Conservation (phyloP, 1,284 basidiomycete species). For the Naganishia liquefaciens region DNA sequence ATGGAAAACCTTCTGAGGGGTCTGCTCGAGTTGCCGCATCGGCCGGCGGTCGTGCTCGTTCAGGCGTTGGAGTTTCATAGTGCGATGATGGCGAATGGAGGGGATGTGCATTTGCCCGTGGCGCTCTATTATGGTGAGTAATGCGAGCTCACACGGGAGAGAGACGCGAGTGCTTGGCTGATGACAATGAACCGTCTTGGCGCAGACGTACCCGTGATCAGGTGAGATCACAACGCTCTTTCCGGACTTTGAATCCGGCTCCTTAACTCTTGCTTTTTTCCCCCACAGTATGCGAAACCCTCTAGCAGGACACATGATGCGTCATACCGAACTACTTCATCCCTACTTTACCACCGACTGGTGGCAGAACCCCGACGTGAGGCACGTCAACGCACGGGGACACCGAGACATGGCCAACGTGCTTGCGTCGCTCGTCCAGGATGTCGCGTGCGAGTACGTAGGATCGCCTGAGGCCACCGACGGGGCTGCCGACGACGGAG, state of each 20-base stretch:
- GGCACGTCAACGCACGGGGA: conserved; percentile 49
- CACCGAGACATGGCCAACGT: conserved; percentile 49
- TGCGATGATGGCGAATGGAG: conserved; percentile 49
- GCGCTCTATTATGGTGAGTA: conserved; percentile 51
- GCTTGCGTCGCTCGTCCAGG: conserved; percentile 45
- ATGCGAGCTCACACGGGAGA: no score
- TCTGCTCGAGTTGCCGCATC: conserved; percentile 43
- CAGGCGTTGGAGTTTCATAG: conserved; percentile 43
- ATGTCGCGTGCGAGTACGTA: conserved; percentile 46
- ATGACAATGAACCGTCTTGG: no score
- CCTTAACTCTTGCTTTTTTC: background rate
- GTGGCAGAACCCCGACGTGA: conserved; percentile 49
- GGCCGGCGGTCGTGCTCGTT: conserved; percentile 49
- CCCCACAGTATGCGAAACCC: conserved; percentile 40
- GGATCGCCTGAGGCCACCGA: conserved; percentile 17
- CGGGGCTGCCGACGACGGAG: conserved; percentile 3
- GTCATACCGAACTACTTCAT: conserved; percentile 47
- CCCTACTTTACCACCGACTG: conserved; percentile 50
- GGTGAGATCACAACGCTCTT: conserved; percentile 32
- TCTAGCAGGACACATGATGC: conserved; percentile 49
- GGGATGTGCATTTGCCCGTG: conserved; percentile 52
- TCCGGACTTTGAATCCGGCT: background rate
- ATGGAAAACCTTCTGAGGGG: conserved; percentile 54
- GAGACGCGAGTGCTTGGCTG: no score
- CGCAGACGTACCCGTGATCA: conserved; percentile 49